Base-by-base conservation (phyloP, 306 rosid genomes). In the Prunus davidiana region DNA sequence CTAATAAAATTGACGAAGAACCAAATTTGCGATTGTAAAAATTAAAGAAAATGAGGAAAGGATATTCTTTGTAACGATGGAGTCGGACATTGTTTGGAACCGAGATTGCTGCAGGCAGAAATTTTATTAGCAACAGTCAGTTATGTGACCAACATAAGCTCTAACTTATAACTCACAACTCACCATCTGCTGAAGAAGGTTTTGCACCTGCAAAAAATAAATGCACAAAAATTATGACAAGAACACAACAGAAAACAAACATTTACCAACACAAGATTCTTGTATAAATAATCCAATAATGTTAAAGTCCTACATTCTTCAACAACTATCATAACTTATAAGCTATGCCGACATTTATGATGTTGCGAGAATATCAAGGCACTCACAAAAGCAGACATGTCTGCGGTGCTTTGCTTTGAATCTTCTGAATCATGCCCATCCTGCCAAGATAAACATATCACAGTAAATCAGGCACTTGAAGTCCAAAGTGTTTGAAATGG, bases 101-200 rank as follows among this genome's bases (percentile, higher is more conserved):
- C 97, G 91, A 67, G 86, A 80, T 93, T 93, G 97, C 98, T 89
- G 93, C 81, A 89, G 77, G 76, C 54, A 78, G 80, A 57, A 70
- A 75, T 27, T 47, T 38, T 32, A 71, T 85, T 72, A 89, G 86
- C 38, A 79, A 51, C 30, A 67, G 69, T 43, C 28, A 28, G 34
- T 73, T 68, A 67, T 52, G 76, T 62, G 66, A 41, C 18, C 6
- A 69, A 67, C 68, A 68, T 57, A 72, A 79, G 46, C 78, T 75
- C 60, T 15, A 80, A 61, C 11, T 61, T 28, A 69, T 38, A 34
- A 30, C 64, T 14, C 12, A 76, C 20, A 83, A 82, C 98, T 91
- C 87, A 94, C 98, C 98, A 94, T 91, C 80, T 94, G 98, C 75
- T 94, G 97, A 82, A 94, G 97, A 85, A 95, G 97, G 85, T 90